A percentile compares a stretch with the other conserved stretches of the same genome.
Evolutionary conservation across 495 filamentous ascomycete species (phyloP).

Genomic region (Aspergillus funiculosus): DNA sequence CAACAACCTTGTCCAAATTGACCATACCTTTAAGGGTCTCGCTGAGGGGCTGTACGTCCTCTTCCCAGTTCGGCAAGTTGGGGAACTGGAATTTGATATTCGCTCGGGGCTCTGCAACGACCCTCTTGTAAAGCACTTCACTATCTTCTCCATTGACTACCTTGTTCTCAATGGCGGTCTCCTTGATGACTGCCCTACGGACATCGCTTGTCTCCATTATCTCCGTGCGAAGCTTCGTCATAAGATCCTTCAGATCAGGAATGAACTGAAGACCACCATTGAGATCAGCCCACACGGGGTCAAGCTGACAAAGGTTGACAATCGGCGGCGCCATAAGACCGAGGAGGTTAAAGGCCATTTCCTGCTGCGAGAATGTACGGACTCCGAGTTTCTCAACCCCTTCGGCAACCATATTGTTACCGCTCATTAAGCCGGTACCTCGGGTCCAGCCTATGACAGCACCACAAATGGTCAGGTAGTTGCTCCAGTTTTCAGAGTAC

Average conservation of each 20-base stretch:
- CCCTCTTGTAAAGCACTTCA: constrained; percentile 89
- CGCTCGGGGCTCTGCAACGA: constrained; percentile 84
- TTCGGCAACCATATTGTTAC: constrained; percentile 96
- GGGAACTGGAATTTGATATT: constrained; percentile 98
- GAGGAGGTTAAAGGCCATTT: constrained; percentile 99
- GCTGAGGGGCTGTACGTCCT: constrained; percentile 83
- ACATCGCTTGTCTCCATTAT: constrained; percentile 93
- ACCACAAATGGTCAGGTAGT: constrained; percentile 97
- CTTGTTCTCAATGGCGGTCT: constrained; percentile 96
- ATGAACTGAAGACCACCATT: constrained; percentile 98
- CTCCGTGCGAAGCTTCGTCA: constrained; percentile 82
- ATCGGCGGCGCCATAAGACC: constrained; percentile 93
- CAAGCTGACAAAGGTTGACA: constrained; percentile 90
- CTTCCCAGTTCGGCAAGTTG: constrained; percentile 80
- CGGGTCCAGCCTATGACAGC: constrained; percentile 99
- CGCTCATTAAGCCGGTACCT: constrained; percentile 95
- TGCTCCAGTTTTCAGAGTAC: constrained; percentile 95
- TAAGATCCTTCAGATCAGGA: constrained; percentile 89
- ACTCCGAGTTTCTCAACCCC: constrained; percentile 95
- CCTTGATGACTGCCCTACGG: constrained; percentile 86
- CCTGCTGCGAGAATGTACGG: constrained; percentile 96
- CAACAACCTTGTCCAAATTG: constrained; percentile 93
- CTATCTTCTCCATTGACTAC: constrained; percentile 91
- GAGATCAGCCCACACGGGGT: constrained; percentile 94
- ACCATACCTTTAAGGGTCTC: constrained; percentile 92